Base-by-base conservation (phyloP, 345 rosid species). In the Salix caprea region DNA sequence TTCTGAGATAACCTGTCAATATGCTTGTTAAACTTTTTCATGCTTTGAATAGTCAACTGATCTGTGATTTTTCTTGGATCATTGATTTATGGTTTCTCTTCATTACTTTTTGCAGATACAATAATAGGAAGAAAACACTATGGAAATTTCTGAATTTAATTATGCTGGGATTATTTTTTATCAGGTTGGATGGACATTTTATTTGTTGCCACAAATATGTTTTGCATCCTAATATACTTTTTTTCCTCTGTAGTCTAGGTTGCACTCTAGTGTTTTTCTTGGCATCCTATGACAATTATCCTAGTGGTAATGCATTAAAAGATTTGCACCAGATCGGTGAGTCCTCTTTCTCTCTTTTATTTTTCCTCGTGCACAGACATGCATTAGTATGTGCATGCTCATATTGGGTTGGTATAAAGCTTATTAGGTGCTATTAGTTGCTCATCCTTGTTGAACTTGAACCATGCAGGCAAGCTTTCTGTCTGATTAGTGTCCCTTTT, bases 281-380 rank as follows among this genome's bases (percentile, higher is more conserved):
- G 94, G 99, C 99, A 13, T 96, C 97, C 18, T 92, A 87, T 78
- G 85, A 86, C 86, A 96, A 93, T 77, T 96, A 96, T 86, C 96
- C 98, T 72, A 90, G 98, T 65, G 95, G 98, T 76, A 85, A 89
- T 81, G 97, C 99, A 62, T 84, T 96, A 66, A 90, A 86, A 78
- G 85, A 86, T 77, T 87, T 96, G 88, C 99, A 92, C 87, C 85
- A 74, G 70, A 81, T 82, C 74, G 87, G 99, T 92, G 84, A 87
- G 97, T 75, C 32, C 48, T 65, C 71, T 37, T 34, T 56, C 70
- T 40, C 50, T 28, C 58, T 65, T 65, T 84, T 81, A 34, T 74
- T 77, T 61, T 36, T 36, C 37, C 78, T 67, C 70, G 30, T 11
- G 16, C 60, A 30, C 5, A 16, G 48, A 39, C 21, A 40, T 1